Percentiles rank a stretch among this genome's conserved stretches.
Evolutionary conservation across 495 filamentous ascomycete species (phyloP).

Genomic region (Xylaria sp.): DNA sequence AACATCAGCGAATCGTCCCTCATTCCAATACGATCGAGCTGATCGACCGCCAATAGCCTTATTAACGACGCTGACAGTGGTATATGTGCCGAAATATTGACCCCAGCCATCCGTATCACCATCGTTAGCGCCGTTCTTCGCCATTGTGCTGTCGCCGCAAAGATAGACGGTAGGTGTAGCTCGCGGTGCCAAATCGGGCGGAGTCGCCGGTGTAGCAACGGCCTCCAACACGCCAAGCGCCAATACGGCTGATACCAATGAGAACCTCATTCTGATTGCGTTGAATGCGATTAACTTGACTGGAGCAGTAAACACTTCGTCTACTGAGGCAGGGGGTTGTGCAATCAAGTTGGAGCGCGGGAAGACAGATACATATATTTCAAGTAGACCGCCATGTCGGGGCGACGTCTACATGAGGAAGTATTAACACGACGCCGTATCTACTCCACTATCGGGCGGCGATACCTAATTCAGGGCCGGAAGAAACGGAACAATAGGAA

Average conservation of each 20-base stretch:
- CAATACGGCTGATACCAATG: constrained; percentile 2
- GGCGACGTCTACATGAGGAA: not conserved
- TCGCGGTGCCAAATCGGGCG: constrained; percentile 14
- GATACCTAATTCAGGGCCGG: constrained; percentile 24
- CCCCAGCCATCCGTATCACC: constrained; percentile 47
- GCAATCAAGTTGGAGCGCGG: not conserved
- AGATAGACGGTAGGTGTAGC: constrained; percentile 51
- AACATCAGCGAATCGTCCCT: constrained; percentile 51
- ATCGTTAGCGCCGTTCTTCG: constrained; percentile 47
- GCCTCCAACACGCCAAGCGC: not conserved
- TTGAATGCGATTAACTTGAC: not conserved
- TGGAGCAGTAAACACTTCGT: not conserved
- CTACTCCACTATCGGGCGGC: constrained; percentile 8
- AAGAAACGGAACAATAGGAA: constrained; percentile 17
- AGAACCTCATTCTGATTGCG: constrained; percentile 23
- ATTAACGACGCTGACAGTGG: constrained; percentile 47
- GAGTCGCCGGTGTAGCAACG: constrained; percentile 10
- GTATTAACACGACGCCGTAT: constrained; percentile 1
- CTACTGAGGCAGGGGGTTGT: not conserved
- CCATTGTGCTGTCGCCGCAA: constrained; percentile 64
- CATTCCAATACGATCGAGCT: constrained; percentile 53
- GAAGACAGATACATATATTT: not conserved
- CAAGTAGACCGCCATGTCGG: not conserved
- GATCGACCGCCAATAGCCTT: constrained; percentile 53
- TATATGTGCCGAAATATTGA: constrained; percentile 43